These are phyloP conservation scores for Hypericum androsaemum DNA, from an alignment of 345 rosid genomes.

Conservation along the genomic window DNA sequence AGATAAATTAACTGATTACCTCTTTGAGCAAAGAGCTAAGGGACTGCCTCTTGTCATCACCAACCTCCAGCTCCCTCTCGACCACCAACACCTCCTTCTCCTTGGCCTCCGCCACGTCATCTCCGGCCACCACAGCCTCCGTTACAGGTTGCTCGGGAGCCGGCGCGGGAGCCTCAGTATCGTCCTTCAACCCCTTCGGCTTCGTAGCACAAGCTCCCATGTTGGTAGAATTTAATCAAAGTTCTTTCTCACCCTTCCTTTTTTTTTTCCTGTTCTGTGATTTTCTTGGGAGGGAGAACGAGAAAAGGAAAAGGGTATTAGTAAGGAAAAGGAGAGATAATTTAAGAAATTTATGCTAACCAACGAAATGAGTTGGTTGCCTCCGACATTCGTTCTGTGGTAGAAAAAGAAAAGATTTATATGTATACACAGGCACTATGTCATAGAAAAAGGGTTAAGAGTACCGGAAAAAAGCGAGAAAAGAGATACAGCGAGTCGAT, in stretches of 20 bases:
- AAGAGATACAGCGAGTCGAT: no score
- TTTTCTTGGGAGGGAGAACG: constrained; percentile 7
- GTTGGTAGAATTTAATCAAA: background rate
- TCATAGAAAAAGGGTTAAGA: no score
- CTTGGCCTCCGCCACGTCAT: background rate
- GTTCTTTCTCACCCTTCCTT: no score
- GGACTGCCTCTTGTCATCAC: no score
- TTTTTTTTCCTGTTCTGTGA: no score
- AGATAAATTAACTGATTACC: no score
- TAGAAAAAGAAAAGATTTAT: background rate
- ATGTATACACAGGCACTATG: background rate
- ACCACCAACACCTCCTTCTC: no score
- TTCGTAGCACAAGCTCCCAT: constrained; percentile 51
- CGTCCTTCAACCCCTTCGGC: constrained; percentile 35
- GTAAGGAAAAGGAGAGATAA: background rate
- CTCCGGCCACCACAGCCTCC: constrained; percentile 8
- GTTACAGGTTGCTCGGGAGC: constrained; percentile 4
- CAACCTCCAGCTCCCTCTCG: no score
- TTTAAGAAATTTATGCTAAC: background rate
- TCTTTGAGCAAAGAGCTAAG: no score
- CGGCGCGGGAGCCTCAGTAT: constrained; percentile 15
- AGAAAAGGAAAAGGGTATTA: background rate
- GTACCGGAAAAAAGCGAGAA: no score
- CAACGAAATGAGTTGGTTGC: background rate
- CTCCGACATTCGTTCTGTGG: constrained; percentile 27